Base-by-base conservation (phyloP, 352 stramenopile genomes). In the Pythium brachiatum region DNA sequence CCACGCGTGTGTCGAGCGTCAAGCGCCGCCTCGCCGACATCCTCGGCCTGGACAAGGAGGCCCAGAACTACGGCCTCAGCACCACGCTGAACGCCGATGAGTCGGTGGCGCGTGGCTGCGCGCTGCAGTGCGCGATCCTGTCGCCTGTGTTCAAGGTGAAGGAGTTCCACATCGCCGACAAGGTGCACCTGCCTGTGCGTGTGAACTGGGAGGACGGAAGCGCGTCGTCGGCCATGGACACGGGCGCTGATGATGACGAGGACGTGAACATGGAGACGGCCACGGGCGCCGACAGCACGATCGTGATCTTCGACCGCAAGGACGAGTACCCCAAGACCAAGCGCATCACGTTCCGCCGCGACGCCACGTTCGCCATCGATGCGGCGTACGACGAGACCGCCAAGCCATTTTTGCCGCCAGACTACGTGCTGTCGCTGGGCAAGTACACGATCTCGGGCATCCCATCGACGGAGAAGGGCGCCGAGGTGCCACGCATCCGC, bases 21-120 rank as follows among this genome's bases (percentile, higher is more conserved):
- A 99, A 99, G 88, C 76, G 86, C 53, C 87, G 89, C 46, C 69
- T 99, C 18, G 75, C 88, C 2, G 72, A 90, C 46, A 88, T 99
- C 47, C 81, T 99, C 20, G 84, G 88, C 16, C 74, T 98, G 44
- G 92, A 98, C 79, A 86, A 87, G 65, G 86, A 88, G n/a, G 90
- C 92, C 58, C 89, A 96, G 63, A 98, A 98, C 80, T 97, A 97
- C 69, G 96, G 96, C 20, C 79, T 99, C n/a, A 98, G 88, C 57
- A 99, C 97, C 51, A 99, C 97, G 38, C 90, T 99, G 78, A 99
- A 99, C 82, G 96, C 96, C 29, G 97, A 99, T 73, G 98, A 99
- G 82, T 96, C 94, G 59, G 96, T 99, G 3, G 93, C 95, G 27
- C 86, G 97, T 55, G 98, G 98, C 70, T 98, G 95, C 70, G 97